Evolutionary conservation across 768 basidiomycete species (phyloP), one percentile per base, ranked within the genome.

Genomic region (Austroboletus festivus): DNA sequence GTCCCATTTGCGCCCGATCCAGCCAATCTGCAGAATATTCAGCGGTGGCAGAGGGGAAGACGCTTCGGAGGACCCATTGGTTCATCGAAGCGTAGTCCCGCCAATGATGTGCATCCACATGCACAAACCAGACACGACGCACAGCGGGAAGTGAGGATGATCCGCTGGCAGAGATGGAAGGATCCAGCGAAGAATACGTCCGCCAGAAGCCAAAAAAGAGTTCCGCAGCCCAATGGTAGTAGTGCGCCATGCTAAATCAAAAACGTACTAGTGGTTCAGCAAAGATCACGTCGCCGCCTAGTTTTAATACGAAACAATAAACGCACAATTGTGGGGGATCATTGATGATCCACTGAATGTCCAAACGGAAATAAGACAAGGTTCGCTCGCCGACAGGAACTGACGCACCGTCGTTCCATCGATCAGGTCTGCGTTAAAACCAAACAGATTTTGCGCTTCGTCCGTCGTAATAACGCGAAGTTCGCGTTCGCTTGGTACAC

Each of bases 201-300:
- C 91, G 79, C 93, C 93, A 95, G 57, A 94, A 80, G 34, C 93
- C 93, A 54, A 91, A 90, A 71, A 89, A 86, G 18, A 93, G 79
- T 62, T 97, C 93, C 4, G 93, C 93, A 26, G 86, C 81, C 81
- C 89, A 93, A 60, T 97, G 93, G 64, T 93, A 95, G 64, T 94
- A 95, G 67, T 95, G 93, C 1, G 86, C 88, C 47, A 95, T 78
- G 69, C 89, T 91, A 30, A 44, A 33, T 11, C 5, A 24, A 42
- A 46, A 5, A 13, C 1, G n/a, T n/a, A n/a, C n/a, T n/a, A 23
- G 0, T 9, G 3, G 41, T 4, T 55, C n/a, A 52, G 33, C 10
- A 13, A 38, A 12, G 37, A 11, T 2, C 5, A 15, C 12, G 10
- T 22, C 7, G 24, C 23, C n/a, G n/a, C n/a, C n/a, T n/a, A n/a